Percentiles rank a stretch among this genome's conserved stretches.
Conservation (phyloP, 2,329 filamentous ascomycete genomes). For the Aschersonia sp. region DNA sequence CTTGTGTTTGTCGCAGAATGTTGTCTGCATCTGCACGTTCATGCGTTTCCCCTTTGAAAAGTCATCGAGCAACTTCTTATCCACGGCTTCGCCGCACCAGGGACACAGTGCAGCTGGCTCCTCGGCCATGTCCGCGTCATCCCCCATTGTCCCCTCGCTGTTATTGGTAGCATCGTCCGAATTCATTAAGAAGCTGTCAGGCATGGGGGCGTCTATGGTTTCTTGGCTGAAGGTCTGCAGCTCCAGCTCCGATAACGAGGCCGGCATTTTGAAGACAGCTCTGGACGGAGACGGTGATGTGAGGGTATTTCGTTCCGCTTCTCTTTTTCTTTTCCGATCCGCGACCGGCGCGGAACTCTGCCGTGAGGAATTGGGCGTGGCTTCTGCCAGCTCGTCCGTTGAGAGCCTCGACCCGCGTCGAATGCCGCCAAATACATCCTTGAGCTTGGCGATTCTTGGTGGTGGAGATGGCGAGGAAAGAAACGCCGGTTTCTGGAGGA, state of each 20-base stretch:
- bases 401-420: neutral
- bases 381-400: neutral
- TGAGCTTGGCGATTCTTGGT: slow-evolving; percentile 1
- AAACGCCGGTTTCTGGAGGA: neutral
- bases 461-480: neutral
- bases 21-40: slow-evolving; percentile 41
- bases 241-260: slow-evolving; percentile 4
- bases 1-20: slow-evolving; percentile 52
- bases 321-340: neutral
- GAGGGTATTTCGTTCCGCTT: neutral
- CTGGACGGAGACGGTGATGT: slow-evolving; percentile 6
- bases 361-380: neutral
- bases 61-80: slow-evolving; percentile 35
- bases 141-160: neutral
- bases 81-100: slow-evolving; percentile 49
- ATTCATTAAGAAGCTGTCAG: slow-evolving; percentile 1
- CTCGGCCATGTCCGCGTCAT: slow-evolving; percentile 1
- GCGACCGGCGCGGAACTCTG: neutral
- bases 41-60: slow-evolving; percentile 33
- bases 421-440: neutral
- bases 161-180: slow-evolving; percentile 1
- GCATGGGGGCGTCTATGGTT: neutral
- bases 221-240: neutral
- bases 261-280: slow-evolving; percentile 10
- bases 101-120: slow-evolving; percentile 35